Conservation (phyloP, 352 stramenopile species). For the Globisporangium recalcitrans region DNA sequence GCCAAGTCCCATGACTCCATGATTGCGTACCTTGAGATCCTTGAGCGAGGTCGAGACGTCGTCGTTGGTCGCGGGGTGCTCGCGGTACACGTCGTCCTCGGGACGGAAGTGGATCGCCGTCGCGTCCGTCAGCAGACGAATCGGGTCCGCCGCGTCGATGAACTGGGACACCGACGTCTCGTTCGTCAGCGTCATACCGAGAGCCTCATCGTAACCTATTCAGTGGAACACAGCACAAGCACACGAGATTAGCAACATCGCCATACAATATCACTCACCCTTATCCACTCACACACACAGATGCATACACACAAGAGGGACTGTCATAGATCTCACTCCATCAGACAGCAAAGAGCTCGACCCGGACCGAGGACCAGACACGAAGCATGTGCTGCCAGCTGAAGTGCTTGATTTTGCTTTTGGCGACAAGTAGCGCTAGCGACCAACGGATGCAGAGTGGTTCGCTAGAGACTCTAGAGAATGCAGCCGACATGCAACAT, state of each 20-base stretch:
- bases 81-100: constrained; percentile 73
- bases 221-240: neutral
- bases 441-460: constrained; percentile 60
- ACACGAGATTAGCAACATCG: constrained; percentile 6
- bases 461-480: constrained; percentile 88
- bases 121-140: constrained; percentile 93
- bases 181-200: constrained; percentile 83
- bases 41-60: constrained; percentile 72
- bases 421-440: constrained; percentile 87
- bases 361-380: constrained; percentile 17
- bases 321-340: constrained; percentile 86
- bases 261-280: neutral
- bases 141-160: constrained; percentile 88
- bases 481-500: constrained; percentile 61
- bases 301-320: constrained; percentile 13
- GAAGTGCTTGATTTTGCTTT: constrained; percentile 86
- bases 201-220: constrained; percentile 90
- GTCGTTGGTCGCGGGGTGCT: constrained; percentile 70
- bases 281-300: constrained; percentile 9
- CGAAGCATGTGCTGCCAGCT: constrained; percentile 43
- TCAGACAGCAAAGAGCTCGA: constrained; percentile 43
- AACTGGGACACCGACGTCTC: constrained; percentile 85
- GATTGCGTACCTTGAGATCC: constrained; percentile 92
- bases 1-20: too few relatives aligned
- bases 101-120: constrained; percentile 91